Evolutionary conservation across 1,284 basidiomycete genomes (phyloP), one percentile per base, ranked within the genome.

Genomic region (Cutaneotrichosporon dermatis): DNA sequence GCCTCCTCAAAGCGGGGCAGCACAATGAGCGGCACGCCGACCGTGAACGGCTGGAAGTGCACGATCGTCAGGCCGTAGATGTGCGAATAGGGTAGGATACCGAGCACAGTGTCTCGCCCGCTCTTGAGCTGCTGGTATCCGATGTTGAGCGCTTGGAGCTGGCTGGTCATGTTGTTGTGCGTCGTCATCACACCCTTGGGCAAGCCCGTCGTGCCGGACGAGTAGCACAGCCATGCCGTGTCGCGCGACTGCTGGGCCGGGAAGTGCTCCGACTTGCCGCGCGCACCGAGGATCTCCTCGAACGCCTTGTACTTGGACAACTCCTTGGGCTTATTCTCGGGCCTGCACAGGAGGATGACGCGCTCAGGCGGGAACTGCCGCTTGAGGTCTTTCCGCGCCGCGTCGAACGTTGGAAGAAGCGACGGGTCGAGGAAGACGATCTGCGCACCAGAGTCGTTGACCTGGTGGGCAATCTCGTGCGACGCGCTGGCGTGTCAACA

Each of bases 1-100:
- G 66, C 65, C 53, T 76, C 72, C 37, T 74, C 72, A 74, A 92
- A 94, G 13, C 83, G 83, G 0, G 85, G 80, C 70, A 89, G 82
- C 52, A 95, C 76, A 35, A 90, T 83, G 3, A 86, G 80, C 0
- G 88, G 83, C 0, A 83, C 75, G 3, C 87, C 87, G 5, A 77
- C 70, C 2, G 80, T 77, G 51, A 90, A 74, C 0, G 88, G 85
- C 61, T 85, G 84, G 50, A 86, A 82, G 1, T 92, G 65, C 4
- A 87, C 75, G 5, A 57, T 50, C 4, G 56, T 60, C 6, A 65
- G 50, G 9, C 63, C 63, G 9, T 69, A 65, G 37, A 62, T 58
- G 58, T 65, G 63, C 37, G 49, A 53, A 37, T 60, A 48, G 4
- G 63, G 63, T 4, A 65, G 56, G 49, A 58, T 50, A 16, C 63